These are phyloP conservation scores for Fusarium anguioides DNA, from an alignment of 2,329 filamentous ascomycete genomes.

Conservation along the genomic window DNA sequence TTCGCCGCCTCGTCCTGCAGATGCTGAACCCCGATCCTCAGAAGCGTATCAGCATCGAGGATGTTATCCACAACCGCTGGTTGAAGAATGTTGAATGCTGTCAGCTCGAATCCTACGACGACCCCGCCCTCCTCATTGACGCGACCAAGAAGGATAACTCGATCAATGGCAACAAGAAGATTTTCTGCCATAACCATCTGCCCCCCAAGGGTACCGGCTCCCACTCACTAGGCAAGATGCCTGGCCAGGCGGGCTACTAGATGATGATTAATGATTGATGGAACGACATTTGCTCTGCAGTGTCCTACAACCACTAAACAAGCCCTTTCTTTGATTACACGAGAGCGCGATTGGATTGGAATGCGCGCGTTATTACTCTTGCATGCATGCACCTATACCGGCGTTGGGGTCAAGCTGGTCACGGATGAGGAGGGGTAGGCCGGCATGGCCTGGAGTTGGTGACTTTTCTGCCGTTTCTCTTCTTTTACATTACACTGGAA, in stretches of 20 bases:
- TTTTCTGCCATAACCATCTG: slow-evolving; percentile 69
- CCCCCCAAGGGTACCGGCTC: slow-evolving; percentile 59
- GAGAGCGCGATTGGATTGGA: slow-evolving; percentile 9
- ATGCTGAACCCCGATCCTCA: slow-evolving; percentile 86
- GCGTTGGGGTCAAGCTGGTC: slow-evolving; percentile 39
- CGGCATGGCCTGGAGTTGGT: slow-evolving; percentile 44
- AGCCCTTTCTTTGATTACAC: slow-evolving; percentile 9
- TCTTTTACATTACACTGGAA: slow-evolving; percentile 10
- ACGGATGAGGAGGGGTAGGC: slow-evolving; percentile 26
- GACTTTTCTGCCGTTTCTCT: slow-evolving; percentile 29
- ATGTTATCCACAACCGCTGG: slow-evolving; percentile 77
- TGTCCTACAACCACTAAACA: slow-evolving; percentile 10
- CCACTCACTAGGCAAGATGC: slow-evolving; percentile 66
- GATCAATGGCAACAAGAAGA: slow-evolving; percentile 59
- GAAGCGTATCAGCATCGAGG: slow-evolving; percentile 75
- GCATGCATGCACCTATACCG: slow-evolving; percentile 38
- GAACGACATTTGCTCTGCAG: slow-evolving; percentile 22
- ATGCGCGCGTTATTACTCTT: slow-evolving; percentile 6
- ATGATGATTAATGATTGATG: slow-evolving; percentile 39
- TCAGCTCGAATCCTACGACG: slow-evolving; percentile 76
- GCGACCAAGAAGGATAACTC: slow-evolving; percentile 66
- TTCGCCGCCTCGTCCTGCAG: slow-evolving; percentile 77
- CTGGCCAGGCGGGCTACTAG: slow-evolving; percentile 65
- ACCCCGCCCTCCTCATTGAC: slow-evolving; percentile 70
- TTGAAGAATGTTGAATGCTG: slow-evolving; percentile 83